phyloP scores from a whole-genome alignment of 192 early-diverging fungal genomes.

The Backusella australiensis region DNA sequence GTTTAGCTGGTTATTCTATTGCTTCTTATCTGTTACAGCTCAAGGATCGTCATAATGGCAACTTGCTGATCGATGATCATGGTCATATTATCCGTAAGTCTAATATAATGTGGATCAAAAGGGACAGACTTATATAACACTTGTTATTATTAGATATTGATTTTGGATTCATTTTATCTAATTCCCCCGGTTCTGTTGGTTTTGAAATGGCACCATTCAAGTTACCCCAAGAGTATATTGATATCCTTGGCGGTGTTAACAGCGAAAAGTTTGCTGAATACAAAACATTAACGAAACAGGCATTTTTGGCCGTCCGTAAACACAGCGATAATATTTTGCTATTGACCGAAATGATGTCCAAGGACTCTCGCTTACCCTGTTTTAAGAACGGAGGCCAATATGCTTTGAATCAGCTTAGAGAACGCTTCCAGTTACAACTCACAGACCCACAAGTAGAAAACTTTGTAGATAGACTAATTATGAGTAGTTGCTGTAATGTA shows the following conservation, averaged over 20 bases:
- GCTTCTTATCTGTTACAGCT: constrained; percentile 91
- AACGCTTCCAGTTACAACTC: constrained; percentile 80
- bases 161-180: constrained; percentile 98
- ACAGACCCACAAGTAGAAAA: constrained; percentile 86
- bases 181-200: constrained; percentile 94
- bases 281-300: constrained; percentile 73
- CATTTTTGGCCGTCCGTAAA: constrained; percentile 86
- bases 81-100: constrained; percentile 66
- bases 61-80: constrained; percentile 83
- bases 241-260: constrained; percentile 88
- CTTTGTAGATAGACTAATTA: constrained; percentile 82
- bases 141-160: constrained; percentile 71
- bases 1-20: constrained; percentile 90
- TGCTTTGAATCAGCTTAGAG: constrained; percentile 69
- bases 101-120: background rate
- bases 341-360: constrained; percentile 95
- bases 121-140: background rate
- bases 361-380: constrained; percentile 68
- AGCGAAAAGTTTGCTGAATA: constrained; percentile 86
- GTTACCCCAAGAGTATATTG: constrained; percentile 93
- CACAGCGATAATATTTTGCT: constrained; percentile 81
- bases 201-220: constrained; percentile 99
- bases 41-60: constrained; percentile 97
- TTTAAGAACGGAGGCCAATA: constrained; percentile 60
- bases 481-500: constrained; percentile 85